Evolutionary conservation across 2,329 filamentous ascomycete genomes (phyloP), one percentile per base, ranked within the genome.

Genomic region (Penicillium sp.): DNA sequence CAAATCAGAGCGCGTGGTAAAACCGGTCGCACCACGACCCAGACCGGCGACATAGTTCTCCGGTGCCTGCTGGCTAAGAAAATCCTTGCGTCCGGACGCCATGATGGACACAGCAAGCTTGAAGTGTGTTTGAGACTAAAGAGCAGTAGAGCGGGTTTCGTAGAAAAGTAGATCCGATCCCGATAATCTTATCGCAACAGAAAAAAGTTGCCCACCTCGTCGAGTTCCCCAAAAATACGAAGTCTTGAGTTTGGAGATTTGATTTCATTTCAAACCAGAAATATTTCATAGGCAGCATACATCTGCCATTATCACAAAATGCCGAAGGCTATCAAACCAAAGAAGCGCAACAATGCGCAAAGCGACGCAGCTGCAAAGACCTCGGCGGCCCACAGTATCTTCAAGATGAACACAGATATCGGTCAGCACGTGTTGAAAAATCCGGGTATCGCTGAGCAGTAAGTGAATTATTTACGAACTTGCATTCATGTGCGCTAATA

Each of bases 21-120:
- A 99, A 59, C 96, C 95, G 8, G 95, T 99, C 22, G 96, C 96
- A 78, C 95, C 95, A 83, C 96, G 90, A 77, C 95, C 95, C 62
- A 99, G 87, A 84, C 95, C 95, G 63, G 95, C 95, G 62, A 99
- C 93, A 71, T 93, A 93, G 75, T 93, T 93, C 68, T 92, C 90
- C 13, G 90, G 90, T 54, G 90, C 89, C 60, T 89, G 88, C 76
- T 96, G 92, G 77, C 84, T 93, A 59, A 98, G 78, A 70, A 98
- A 98, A 77, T 97, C 92, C 80, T 91, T 89, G 68, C 84, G 82
- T 58, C 82, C 82, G 53, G 71, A 73, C 56, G 84, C 82, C 86
- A 88, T 88, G 7, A 43, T 75, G 68, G 59, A 54, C 57, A 58
- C 55, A 52, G 11, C 43, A 48, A n/a, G 45, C 27, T 26, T 56